phyloP scores from a whole-genome alignment of 2,329 filamentous ascomycete genomes.

The Aspergillus fijiensis region DNA sequence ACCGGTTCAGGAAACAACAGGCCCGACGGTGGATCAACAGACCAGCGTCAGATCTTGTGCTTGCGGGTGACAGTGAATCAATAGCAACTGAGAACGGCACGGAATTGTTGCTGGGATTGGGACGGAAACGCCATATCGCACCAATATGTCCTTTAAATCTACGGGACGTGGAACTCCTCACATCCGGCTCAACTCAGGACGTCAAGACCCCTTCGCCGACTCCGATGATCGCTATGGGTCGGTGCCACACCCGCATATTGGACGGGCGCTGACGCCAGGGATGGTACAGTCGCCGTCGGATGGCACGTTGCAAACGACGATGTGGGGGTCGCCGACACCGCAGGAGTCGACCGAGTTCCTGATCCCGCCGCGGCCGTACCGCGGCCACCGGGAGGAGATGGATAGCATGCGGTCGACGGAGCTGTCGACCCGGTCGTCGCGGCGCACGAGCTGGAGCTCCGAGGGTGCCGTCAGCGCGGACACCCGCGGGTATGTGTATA shows the following conservation, averaged over 20 bases:
- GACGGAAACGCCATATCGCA: not conserved
- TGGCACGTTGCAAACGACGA: slow-evolving; percentile 35
- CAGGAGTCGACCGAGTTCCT: slow-evolving; percentile 43
- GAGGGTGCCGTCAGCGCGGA: slow-evolving; percentile 53
- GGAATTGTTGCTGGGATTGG: not conserved
- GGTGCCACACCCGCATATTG: slow-evolving; percentile 22
- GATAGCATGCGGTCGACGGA: slow-evolving; percentile 49
- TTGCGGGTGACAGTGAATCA: not conserved
- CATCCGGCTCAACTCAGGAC: slow-evolving; percentile 64
- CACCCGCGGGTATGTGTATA: slow-evolving; percentile 48
- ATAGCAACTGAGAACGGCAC: not conserved
- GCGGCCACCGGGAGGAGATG: slow-evolving; percentile 52
- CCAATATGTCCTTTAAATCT: slow-evolving; percentile 15
- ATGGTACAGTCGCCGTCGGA: slow-evolving; percentile 24
- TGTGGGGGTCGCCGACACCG: slow-evolving; percentile 54
- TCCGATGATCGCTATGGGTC: slow-evolving; percentile 30
- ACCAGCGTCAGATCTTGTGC: too few relatives aligned
- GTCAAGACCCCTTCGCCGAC: slow-evolving; percentile 52
- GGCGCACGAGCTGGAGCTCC: slow-evolving; percentile 66
- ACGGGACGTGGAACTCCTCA: slow-evolving; percentile 49
- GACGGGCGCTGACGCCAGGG: slow-evolving; percentile 23
- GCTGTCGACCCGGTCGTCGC: slow-evolving; percentile 55
- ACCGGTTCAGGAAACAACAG: not conserved
- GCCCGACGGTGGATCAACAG: too few relatives aligned
- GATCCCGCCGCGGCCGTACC: slow-evolving; percentile 46